A percentile compares a stretch with the other conserved stretches of the same genome.
Conservation (phyloP, 2,329 filamentous ascomycete species). For the Phyllosticta citrichinensis region DNA sequence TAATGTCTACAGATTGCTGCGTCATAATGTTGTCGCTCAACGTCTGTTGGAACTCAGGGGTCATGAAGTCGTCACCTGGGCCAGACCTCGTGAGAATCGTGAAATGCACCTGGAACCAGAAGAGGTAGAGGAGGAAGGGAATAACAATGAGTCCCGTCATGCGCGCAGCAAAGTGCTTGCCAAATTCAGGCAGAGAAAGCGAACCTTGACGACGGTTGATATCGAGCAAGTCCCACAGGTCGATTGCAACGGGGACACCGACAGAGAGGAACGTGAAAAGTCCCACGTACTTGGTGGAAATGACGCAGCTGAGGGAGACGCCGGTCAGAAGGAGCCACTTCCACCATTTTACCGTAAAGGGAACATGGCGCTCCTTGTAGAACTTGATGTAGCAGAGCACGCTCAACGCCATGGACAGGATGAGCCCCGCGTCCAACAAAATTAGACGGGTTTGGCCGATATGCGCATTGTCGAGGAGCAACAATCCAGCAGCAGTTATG, state of each 20-base stretch:
- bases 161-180: slow-evolving; percentile 82
- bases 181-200: slow-evolving; percentile 69
- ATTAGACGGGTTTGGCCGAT: slow-evolving; percentile 94
- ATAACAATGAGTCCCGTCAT: slow-evolving; percentile 78
- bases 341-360: slow-evolving; percentile 97
- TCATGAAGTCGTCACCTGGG: slow-evolving; percentile 98
- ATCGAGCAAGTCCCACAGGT: slow-evolving; percentile 89
- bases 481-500: slow-evolving; percentile 70
- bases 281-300: slow-evolving; percentile 97
- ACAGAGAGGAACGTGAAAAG: slow-evolving; percentile 96
- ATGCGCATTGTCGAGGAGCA: slow-evolving; percentile 95
- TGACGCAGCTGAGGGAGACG: slow-evolving; percentile 90
- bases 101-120: slow-evolving; percentile 99
- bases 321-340: slow-evolving; percentile 97
- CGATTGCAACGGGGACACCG: slow-evolving; percentile 84
- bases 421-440: slow-evolving; percentile 83
- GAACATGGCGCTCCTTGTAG: slow-evolving; percentile 84
- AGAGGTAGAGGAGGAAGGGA: slow-evolving; percentile 95
- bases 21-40: slow-evolving; percentile 91
- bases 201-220: slow-evolving; percentile 74
- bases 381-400: slow-evolving; percentile 92
- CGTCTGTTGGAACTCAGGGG: slow-evolving; percentile 94
- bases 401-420: slow-evolving; percentile 93
- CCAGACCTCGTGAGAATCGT: slow-evolving; percentile 78
- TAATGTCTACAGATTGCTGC: slow-evolving; percentile 71